Evolutionary conservation across 73 alveolate genomes (phyloP), one percentile per base, ranked within the genome.

Genomic region (Vitrella brassicaformis): DNA sequence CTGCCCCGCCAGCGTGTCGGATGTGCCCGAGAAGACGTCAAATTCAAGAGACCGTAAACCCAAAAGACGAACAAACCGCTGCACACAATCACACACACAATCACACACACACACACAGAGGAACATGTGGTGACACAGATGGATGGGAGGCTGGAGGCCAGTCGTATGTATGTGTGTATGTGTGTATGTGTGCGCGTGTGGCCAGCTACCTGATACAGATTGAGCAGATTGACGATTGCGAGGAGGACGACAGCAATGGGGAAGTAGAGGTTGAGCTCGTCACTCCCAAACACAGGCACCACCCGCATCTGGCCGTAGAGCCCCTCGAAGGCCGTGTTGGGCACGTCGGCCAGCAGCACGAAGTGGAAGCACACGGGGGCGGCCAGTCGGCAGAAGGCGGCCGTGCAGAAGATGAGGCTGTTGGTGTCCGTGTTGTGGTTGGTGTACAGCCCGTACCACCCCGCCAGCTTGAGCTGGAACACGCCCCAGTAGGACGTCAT

Each of bases 351-450:
- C 68, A 86, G 31, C 28, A 67, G 66, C 64, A 80, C 32, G 71
- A 81, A 86, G 76, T 86, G 81, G 31, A 66, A 79, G 47, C 85
- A 71, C 10, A 86, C n/a, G 0, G 92, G 89, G 28, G 88, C 82
- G 19, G 88, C 87, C 0, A 86, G 81, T 27, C 86, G 77, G 56
- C 88, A 47, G 8, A 86, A 30, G 27, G 73, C 29, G 31, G 68
- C 64, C 19, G 87, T 87, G 28, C 87, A 81, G 66, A 72, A 86
- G 0, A 81, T 28, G 28, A 86, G 72, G 10, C 81, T 47, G 71
- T 31, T 71, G 29, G 89, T 46, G 72, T 86, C 92, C 7, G 92
- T 86, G 71, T 81, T 64, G 67, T 81, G 67, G 22, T 72, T 73
- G 22, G 84, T 46, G 70, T 86, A 85, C 39, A 86, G 71, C 47